These are phyloP conservation scores for Thecamonas trahens DNA, from an alignment of 78 protist species.

Conservation along the genomic window DNA sequence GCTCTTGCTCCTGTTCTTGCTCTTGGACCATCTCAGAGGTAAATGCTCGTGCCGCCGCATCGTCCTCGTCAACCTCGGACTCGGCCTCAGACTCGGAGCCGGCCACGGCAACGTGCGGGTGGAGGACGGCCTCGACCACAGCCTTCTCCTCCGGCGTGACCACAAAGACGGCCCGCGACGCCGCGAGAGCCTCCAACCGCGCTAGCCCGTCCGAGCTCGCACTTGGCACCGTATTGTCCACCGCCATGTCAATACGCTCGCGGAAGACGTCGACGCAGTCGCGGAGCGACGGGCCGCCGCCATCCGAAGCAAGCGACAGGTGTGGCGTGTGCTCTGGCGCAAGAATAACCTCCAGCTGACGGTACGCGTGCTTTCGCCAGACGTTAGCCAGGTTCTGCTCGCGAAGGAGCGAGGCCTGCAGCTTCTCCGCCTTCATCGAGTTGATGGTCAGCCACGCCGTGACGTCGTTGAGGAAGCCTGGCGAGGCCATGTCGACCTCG, in stretches of 20 bases:
- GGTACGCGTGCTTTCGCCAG: conserved; percentile 9
- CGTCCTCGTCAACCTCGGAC: not conserved
- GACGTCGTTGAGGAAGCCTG: conserved; percentile 5
- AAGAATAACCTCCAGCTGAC: too few species aligned
- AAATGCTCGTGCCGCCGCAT: not conserved
- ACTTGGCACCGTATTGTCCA: not conserved
- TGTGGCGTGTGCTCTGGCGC: not conserved
- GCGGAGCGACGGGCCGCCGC: not conserved
- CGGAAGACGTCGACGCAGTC: too few species aligned
- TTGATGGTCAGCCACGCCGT: conserved; percentile 32
- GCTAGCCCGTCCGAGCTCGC: too few species aligned
- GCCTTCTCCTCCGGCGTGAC: not conserved
- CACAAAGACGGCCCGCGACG: too few species aligned
- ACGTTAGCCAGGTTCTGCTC: conserved; percentile 18
- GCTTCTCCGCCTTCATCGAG: conserved; percentile 14
- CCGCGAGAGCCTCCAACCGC: too few species aligned
- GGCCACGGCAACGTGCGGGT: too few species aligned
- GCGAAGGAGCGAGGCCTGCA: conserved; percentile 20
- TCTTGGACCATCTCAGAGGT: conserved; percentile 14
- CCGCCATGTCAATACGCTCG: too few species aligned
- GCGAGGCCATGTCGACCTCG: too few species aligned
- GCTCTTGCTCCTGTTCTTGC: conserved; percentile 38
- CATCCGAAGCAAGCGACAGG: not conserved
- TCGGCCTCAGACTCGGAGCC: too few species aligned
- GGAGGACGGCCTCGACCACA: too few species aligned